These are phyloP conservation scores for Globisporangium ultimum DNA, from an alignment of 352 stramenopile species.

Conservation along the genomic window DNA sequence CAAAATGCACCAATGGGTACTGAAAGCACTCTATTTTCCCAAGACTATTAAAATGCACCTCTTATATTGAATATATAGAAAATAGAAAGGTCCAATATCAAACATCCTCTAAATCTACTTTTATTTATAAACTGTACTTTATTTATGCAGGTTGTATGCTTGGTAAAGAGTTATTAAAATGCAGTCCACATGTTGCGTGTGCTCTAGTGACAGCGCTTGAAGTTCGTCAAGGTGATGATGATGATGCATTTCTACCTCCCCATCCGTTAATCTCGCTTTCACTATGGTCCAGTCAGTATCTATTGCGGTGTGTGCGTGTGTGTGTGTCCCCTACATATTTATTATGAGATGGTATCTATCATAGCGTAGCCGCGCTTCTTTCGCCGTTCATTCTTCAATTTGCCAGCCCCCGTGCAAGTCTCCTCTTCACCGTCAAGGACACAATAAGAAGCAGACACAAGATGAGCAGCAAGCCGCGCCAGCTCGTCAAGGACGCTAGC, in stretches of 20 bases:
- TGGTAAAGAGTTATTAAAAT: too few species aligned
- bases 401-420: not conserved
- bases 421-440: not conserved
- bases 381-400: not conserved
- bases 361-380: too few species aligned
- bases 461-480: conserved; percentile 13
- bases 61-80: too few species aligned
- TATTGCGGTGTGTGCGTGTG: too few species aligned
- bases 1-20: too few species aligned
- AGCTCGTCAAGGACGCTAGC: conserved; percentile 49
- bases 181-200: not conserved
- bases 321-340: not conserved
- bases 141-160: too few species aligned
- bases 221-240: not conserved
- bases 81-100: too few species aligned
- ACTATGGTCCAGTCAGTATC: not conserved
- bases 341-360: too few species aligned
- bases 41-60: too few species aligned
- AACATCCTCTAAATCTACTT: too few species aligned
- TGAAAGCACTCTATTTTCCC: too few species aligned
- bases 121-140: too few species aligned
- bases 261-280: not conserved
- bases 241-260: not conserved
- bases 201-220: not conserved
- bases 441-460: not conserved